A percentile compares a stretch with the other conserved stretches of the same genome.
Conservation (phyloP, 176 grass and related monocot species). For the Zea luxurians region DNA sequence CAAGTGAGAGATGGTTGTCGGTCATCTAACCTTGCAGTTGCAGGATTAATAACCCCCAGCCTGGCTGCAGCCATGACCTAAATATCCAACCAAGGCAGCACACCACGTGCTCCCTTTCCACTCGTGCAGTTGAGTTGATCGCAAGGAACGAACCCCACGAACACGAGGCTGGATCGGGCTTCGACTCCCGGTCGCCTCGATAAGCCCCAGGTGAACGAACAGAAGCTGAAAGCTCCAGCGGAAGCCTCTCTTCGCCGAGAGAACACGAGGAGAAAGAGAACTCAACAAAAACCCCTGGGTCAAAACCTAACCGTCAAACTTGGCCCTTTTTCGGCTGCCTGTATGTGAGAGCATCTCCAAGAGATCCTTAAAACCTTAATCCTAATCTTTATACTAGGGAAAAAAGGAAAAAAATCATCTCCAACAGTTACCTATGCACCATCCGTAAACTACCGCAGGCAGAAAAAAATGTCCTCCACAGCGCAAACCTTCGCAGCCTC, state of each 20-base stretch:
- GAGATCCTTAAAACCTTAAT: too few relatives aligned
- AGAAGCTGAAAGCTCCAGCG: constrained; percentile 13
- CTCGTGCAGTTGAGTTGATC: constrained; percentile 25
- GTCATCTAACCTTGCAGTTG: not conserved
- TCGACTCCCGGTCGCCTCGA: constrained; percentile 23
- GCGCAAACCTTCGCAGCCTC: too few relatives aligned
- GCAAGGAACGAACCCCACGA: constrained; percentile 29
- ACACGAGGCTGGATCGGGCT: not conserved
- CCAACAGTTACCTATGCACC: too few relatives aligned
- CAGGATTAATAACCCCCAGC: not conserved
- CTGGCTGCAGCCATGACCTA: not conserved
- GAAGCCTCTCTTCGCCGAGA: not conserved
- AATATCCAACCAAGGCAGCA: not conserved
- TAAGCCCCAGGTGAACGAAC: constrained; percentile 10
- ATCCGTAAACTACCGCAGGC: too few relatives aligned
- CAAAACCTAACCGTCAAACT: not conserved
- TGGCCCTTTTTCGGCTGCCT: too few relatives aligned
- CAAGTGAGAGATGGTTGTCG: not conserved
- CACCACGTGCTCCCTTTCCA: not conserved
- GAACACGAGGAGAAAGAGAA: not conserved
- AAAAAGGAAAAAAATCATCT: too few relatives aligned
- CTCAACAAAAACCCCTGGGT: not conserved
- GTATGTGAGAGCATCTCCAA: too few relatives aligned
- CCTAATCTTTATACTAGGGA: too few relatives aligned
- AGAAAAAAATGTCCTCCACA: too few relatives aligned